phyloP scores from a whole-genome alignment of 345 rosid species.

The Jatropha curcas region DNA sequence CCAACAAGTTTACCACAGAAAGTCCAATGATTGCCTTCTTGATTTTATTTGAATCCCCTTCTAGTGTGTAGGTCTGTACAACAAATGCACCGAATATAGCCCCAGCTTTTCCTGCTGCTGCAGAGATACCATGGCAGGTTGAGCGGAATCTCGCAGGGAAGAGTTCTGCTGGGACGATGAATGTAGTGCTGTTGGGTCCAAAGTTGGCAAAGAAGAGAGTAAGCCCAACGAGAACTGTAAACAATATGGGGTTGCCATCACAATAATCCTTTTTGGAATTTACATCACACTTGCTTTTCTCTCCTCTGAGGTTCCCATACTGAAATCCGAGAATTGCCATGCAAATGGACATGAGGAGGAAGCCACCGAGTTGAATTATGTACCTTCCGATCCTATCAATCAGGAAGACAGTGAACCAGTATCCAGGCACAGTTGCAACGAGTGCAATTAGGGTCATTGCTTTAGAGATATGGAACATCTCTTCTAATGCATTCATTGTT shows the following conservation, averaged over 20 bases:
- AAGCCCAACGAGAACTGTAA: conserved; percentile 46
- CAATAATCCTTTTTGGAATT: conserved; percentile 27
- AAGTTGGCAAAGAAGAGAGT: conserved; percentile 51
- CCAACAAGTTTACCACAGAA: conserved; percentile 50
- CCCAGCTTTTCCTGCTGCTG: conserved; percentile 15
- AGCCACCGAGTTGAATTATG: conserved; percentile 62
- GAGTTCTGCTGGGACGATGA: conserved; percentile 25
- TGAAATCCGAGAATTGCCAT: conserved; percentile 56
- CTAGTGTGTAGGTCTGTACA: conserved; percentile 49
- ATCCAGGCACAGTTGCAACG: conserved; percentile 64
- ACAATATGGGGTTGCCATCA: conserved; percentile 30
- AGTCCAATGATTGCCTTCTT: conserved; percentile 49
- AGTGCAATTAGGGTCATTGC: conserved; percentile 63
- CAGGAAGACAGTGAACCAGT: conserved; percentile 70
- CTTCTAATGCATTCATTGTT: conserved; percentile 64
- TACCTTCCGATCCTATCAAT: conserved; percentile 64
- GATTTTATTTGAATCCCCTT: conserved; percentile 26
- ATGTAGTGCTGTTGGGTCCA: conserved; percentile 23
- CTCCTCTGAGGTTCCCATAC: conserved; percentile 39
- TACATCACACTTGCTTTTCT: conserved; percentile 8
- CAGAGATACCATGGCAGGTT: conserved; percentile 22
- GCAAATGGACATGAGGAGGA: conserved; percentile 59
- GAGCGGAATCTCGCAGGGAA: conserved; percentile 25
- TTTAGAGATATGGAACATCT: conserved; percentile 47
- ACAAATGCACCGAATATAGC: conserved; percentile 22